A percentile compares a stretch with the other conserved stretches of the same genome.
Conservation (phyloP, 495 filamentous ascomycete genomes). For the Hyaloscypha variabilis region DNA sequence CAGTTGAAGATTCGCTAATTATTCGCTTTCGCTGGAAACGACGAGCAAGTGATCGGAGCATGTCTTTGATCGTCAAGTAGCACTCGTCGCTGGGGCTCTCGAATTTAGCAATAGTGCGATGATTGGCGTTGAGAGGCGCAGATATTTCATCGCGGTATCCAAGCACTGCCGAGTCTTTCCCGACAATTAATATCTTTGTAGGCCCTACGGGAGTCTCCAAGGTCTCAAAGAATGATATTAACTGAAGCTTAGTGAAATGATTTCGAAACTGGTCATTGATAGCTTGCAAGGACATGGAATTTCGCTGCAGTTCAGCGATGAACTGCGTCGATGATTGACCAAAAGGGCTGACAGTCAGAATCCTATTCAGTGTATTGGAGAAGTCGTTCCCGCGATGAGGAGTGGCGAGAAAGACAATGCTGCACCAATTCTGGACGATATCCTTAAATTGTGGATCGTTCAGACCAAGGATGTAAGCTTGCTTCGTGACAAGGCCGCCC, state of each 20-base stretch:
- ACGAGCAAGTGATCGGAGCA: slow-evolving; percentile 27
- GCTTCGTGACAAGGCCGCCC: background rate
- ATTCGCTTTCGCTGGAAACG: background rate
- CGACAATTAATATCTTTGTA: slow-evolving; percentile 6
- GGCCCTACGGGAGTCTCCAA: background rate
- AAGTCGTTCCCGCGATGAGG: background rate
- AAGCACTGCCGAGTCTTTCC: slow-evolving; percentile 46
- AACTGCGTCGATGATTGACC: background rate
- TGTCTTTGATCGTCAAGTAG: slow-evolving; percentile 44
- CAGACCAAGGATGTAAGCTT: background rate
- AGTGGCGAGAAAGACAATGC: background rate
- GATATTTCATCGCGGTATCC: slow-evolving; percentile 48
- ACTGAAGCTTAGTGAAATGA: background rate
- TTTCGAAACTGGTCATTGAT: background rate
- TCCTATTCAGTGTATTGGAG: background rate
- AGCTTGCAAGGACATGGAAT: background rate
- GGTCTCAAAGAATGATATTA: slow-evolving; percentile 4
- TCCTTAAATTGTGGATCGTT: background rate
- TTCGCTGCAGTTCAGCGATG: background rate
- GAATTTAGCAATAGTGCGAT: slow-evolving; percentile 52
- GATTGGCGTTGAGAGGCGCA: slow-evolving; percentile 45
- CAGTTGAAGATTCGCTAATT: background rate
- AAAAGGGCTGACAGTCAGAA: background rate
- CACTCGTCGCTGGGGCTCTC: slow-evolving; percentile 39
- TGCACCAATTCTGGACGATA: background rate